These are phyloP conservation scores for Tritrichomonas musculus DNA, from an alignment of 208 protist species.

Conservation along the genomic window DNA sequence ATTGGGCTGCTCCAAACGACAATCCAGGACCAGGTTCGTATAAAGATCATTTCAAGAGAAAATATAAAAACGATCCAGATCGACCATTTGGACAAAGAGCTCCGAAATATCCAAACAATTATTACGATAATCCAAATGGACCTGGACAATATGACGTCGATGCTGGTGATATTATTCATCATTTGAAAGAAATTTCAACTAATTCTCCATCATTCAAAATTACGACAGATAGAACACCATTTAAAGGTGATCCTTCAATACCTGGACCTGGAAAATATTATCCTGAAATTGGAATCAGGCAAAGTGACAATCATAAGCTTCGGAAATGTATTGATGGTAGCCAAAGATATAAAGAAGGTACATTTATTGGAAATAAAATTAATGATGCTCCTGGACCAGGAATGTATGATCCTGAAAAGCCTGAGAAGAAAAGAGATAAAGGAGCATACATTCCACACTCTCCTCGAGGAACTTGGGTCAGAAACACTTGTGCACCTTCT, in stretches of 20 bases:
- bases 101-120: background rate
- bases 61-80: background rate
- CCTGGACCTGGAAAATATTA: background rate
- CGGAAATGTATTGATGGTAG: background rate
- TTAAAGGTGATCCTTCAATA: background rate
- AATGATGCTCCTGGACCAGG: conserved; percentile 29
- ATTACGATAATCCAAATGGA: background rate
- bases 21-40: background rate
- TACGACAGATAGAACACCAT: background rate
- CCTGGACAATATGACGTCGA: background rate
- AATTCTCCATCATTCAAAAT: background rate
- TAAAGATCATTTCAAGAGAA: background rate
- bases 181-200: background rate
- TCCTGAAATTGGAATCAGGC: background rate
- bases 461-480: background rate
- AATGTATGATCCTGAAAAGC: background rate
- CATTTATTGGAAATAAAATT: background rate
- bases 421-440: background rate
- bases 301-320: background rate
- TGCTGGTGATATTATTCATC: background rate
- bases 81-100: background rate
- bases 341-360: background rate
- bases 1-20: background rate
- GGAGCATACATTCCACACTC: background rate
- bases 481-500: background rate